Evolutionary conservation across 179 eudicot species (phyloP).

Genomic region (Patellifolia procumbens): DNA sequence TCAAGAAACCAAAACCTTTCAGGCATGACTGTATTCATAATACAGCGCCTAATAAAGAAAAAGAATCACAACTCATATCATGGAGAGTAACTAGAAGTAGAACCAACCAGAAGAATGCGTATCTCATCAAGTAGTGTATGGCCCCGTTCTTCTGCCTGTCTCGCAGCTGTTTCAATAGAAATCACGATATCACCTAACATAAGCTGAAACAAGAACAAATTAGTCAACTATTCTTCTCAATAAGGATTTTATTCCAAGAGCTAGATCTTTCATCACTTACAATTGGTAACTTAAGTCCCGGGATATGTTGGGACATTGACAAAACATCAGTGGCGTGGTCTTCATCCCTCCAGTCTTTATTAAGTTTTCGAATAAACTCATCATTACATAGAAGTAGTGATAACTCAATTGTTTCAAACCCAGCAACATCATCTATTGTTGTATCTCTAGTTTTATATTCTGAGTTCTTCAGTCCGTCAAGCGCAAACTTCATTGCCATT

Average conservation of each 20-base stretch:
- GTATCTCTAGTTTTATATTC: constrained; percentile 75
- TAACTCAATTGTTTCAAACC: constrained; percentile 70
- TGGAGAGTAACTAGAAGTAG: background rate
- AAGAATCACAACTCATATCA: background rate
- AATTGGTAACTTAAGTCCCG: constrained; percentile 76
- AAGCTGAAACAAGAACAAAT: constrained; percentile 61
- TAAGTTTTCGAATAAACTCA: constrained; percentile 71
- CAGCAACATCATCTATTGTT: constrained; percentile 62
- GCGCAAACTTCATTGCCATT: constrained; percentile 83
- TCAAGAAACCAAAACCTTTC: background rate
- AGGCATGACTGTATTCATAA: background rate
- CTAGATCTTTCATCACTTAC: constrained; percentile 41
- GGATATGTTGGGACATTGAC: constrained; percentile 96
- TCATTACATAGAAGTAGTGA: constrained; percentile 92
- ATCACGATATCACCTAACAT: constrained; percentile 96
- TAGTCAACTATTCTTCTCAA: constrained; percentile 24
- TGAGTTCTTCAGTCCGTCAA: constrained; percentile 63
- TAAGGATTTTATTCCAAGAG: background rate
- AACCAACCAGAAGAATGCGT: constrained; percentile 83
- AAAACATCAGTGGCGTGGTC: constrained; percentile 97
- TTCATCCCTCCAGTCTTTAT: constrained; percentile 95
- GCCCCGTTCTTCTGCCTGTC: constrained; percentile 94
- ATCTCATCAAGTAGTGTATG: constrained; percentile 88
- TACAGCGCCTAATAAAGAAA: background rate
- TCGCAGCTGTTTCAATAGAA: constrained; percentile 90